These are phyloP conservation scores for Clonostachys solani DNA, from an alignment of 2,329 filamentous ascomycete genomes.

Conservation along the genomic window DNA sequence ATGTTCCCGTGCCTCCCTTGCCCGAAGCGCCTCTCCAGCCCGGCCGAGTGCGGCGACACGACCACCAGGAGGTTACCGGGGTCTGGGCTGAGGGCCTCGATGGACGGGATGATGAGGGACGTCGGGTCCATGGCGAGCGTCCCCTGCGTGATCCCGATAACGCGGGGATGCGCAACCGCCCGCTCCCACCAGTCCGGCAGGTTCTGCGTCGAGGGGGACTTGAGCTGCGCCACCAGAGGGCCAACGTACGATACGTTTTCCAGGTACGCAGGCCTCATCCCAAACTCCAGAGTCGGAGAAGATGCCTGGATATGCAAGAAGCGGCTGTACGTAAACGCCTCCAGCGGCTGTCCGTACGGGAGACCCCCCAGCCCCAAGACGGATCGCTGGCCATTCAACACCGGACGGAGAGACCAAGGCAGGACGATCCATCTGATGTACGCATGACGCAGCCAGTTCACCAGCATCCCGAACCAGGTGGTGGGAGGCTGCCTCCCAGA, in stretches of 20 bases:
- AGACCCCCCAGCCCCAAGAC: slow-evolving; percentile 17
- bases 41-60: slow-evolving; percentile 17
- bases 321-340: slow-evolving; percentile 27
- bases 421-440: slow-evolving; percentile 16
- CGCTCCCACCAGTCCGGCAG: slow-evolving; percentile 26
- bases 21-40: slow-evolving; percentile 5
- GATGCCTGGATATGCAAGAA: slow-evolving; percentile 32
- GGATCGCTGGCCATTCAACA: slow-evolving; percentile 22
- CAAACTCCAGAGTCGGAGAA: slow-evolving; percentile 23
- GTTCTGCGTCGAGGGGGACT: slow-evolving; percentile 1
- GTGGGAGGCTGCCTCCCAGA: slow-evolving; percentile 22
- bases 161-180: slow-evolving; percentile 13
- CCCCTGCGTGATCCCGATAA: slow-evolving; percentile 31
- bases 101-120: slow-evolving; percentile 27
- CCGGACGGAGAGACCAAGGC: slow-evolving; percentile 16
- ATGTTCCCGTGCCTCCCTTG: slow-evolving; percentile 16
- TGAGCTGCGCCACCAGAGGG: slow-evolving; percentile 20
- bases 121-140: slow-evolving; percentile 28
- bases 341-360: slow-evolving; percentile 18
- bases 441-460: slow-evolving; percentile 19
- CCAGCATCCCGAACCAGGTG: slow-evolving; percentile 13
- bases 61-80: slow-evolving; percentile 22
- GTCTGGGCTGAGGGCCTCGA: slow-evolving; percentile 17
- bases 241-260: slow-evolving; percentile 22
- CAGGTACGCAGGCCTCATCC: slow-evolving; percentile 12